These are phyloP conservation scores for Pelargonium exstipulatum DNA, from an alignment of 441 rosid genomes.

Conservation along the genomic window DNA sequence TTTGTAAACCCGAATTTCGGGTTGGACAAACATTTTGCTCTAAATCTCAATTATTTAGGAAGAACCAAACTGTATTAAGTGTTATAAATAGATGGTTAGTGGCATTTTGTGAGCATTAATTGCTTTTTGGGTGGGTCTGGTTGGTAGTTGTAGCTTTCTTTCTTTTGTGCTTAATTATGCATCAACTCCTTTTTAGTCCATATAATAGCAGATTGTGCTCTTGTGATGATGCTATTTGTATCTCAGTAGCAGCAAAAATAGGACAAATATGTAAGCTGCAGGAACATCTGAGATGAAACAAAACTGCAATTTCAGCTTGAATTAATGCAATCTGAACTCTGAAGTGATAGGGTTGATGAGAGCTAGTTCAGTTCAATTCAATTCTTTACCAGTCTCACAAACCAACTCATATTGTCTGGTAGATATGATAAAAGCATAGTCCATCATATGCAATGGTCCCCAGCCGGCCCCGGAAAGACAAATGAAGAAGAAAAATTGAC, in stretches of 20 bases:
- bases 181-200: background rate
- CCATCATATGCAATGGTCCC: background rate
- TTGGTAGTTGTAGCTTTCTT: too few relatives aligned
- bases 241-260: background rate
- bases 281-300: background rate
- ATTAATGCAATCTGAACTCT: background rate
- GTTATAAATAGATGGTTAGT: conserved; percentile 8
- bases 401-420: background rate
- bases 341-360: background rate
- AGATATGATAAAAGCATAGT: background rate
- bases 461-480: background rate
- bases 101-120: background rate
- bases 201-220: background rate
- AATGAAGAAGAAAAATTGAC: background rate
- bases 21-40: conserved; percentile 17
- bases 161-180: too few relatives aligned
- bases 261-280: too few relatives aligned
- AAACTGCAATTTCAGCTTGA: background rate
- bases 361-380: background rate
- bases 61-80: conserved; percentile 17
- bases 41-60: conserved; percentile 32
- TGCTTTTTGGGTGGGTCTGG: background rate
- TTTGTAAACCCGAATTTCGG: conserved; percentile 22
- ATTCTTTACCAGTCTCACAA: too few relatives aligned
- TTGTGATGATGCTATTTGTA: background rate